Evolutionary conservation across 306 rosid genomes (phyloP).

Genomic region (Pyrus communis): DNA sequence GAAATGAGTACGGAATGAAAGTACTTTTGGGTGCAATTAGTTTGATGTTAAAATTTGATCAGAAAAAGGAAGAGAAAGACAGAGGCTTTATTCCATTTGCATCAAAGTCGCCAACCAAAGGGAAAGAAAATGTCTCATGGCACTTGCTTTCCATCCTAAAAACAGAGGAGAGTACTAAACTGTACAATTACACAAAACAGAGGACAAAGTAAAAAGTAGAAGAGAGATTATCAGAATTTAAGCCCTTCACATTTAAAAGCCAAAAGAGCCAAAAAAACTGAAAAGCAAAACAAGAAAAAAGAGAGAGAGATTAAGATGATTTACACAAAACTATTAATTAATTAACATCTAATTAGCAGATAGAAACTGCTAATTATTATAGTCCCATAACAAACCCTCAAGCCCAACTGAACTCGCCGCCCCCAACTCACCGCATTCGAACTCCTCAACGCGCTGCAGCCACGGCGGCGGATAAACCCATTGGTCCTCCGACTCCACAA

Average conservation of each 20-base stretch:
- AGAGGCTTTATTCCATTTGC: not conserved
- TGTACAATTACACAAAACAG: not conserved
- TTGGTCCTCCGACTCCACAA: slow-evolving; percentile 39
- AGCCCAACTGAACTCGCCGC: slow-evolving; percentile 16
- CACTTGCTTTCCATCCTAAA: not conserved
- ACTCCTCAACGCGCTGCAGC: slow-evolving; percentile 39
- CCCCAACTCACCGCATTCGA: slow-evolving; percentile 10
- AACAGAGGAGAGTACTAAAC: not conserved
- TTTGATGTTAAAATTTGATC: not conserved
- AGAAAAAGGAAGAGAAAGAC: not conserved
- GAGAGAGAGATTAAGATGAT: not conserved
- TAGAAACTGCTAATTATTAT: not conserved
- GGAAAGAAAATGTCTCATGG: not conserved
- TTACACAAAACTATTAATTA: slow-evolving; percentile 2
- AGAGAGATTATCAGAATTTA: not conserved
- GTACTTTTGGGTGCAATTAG: too few species aligned
- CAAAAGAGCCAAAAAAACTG: slow-evolving; percentile 2
- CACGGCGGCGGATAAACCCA: slow-evolving; percentile 70
- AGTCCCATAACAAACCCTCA: slow-evolving; percentile 44
- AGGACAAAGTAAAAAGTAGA: not conserved
- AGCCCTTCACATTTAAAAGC: slow-evolving; percentile 17
- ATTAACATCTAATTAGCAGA: not conserved
- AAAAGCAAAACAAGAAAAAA: not conserved
- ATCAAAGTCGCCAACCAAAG: not conserved
- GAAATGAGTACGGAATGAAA: not conserved